Conservation (phyloP, 192 early-diverging fungal genomes). For the Linnemannia schmuckeri region DNA sequence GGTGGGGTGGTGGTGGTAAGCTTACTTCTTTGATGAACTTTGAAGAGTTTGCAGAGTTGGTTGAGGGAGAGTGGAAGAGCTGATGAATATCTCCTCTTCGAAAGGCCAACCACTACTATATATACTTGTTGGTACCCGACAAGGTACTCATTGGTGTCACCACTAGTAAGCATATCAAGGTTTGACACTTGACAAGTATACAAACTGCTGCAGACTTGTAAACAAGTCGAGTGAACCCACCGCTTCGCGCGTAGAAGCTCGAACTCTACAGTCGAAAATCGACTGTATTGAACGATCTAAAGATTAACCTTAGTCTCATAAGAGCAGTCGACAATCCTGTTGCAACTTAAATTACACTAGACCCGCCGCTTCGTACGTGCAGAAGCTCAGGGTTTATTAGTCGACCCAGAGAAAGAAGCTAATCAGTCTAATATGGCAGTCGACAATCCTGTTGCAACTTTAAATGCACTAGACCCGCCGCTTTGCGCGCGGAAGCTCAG, state of each 20-base stretch:
- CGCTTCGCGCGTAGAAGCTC: conserved; percentile 14
- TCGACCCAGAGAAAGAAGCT: conserved; percentile 9
- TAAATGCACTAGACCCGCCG: no score
- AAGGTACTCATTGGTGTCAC: conserved; percentile 14
- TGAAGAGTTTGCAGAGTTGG: conserved; percentile 3
- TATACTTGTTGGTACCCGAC: conserved; percentile 21
- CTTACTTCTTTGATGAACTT: conserved; percentile 18
- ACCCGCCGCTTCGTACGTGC: conserved; percentile 12
- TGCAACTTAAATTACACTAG: not conserved
- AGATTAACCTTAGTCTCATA: not conserved
- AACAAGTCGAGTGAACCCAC: not conserved
- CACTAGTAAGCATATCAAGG: not conserved
- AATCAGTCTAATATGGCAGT: not conserved
- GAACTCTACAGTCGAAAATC: no score
- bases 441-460: conserved; percentile 1
- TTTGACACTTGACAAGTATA: not conserved
- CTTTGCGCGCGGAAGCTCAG: no score
- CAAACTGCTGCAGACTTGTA: no score
- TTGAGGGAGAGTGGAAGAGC: conserved; percentile 20
- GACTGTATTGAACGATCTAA: conserved; percentile 16
- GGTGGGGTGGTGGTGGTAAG: conserved; percentile 3
- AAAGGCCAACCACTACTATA: conserved; percentile 13
- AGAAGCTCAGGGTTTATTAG: not conserved
- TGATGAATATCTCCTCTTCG: conserved; percentile 15
- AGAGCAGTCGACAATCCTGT: not conserved